Base-by-base conservation (phyloP, 768 basidiomycete species). In the Exsudoporus frostii region DNA sequence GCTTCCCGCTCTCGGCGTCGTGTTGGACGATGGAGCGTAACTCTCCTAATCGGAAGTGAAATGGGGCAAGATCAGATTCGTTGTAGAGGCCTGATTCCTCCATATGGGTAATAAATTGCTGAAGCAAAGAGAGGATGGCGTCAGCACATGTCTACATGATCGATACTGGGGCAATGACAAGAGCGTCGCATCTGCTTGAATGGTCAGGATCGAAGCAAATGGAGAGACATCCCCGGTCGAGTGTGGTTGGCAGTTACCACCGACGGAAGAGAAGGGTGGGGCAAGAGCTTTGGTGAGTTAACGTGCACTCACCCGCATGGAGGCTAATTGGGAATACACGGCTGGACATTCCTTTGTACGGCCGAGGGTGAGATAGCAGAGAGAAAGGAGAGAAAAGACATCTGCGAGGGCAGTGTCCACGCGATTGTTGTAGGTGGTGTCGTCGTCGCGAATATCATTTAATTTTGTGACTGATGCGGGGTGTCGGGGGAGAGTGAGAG, bases 351-450 rank as follows among this genome's bases (percentile, higher is more conserved):
- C 95, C 59, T 86, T 84, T 37, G 92, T 94, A 75, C 94, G 95
- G 39, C 97, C 97, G 56, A 99, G 94, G 34, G 95, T 97, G 62
- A 99, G 85, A 77, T 94, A 99, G 80, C 97, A 98, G 59, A 99
- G 81, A 14, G 93, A 96, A 40, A 99, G 82, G 45, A 99, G 80
- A 65, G 83, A 87, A 75, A 98, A 98, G 34, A 98, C 96, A 73
- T 99, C 97, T 27, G 92, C 86, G 42, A 99, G 84, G 5, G 93
- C 90, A 7, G 92, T 95, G 74, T 99, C 97, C 41, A 99, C 79
- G 46, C 97, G 79, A 71, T 98, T 99, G 65, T 85, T 89, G 73
- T 85, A 83, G 9, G 81, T 75, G 20, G 82, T 81, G 56, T 76
- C 80, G 59, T 88, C 88, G 65, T 88, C 90, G 56, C 96, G 85